Base-by-base conservation (phyloP, 305 asterid genomes). In the Solanum hybrid region DNA sequence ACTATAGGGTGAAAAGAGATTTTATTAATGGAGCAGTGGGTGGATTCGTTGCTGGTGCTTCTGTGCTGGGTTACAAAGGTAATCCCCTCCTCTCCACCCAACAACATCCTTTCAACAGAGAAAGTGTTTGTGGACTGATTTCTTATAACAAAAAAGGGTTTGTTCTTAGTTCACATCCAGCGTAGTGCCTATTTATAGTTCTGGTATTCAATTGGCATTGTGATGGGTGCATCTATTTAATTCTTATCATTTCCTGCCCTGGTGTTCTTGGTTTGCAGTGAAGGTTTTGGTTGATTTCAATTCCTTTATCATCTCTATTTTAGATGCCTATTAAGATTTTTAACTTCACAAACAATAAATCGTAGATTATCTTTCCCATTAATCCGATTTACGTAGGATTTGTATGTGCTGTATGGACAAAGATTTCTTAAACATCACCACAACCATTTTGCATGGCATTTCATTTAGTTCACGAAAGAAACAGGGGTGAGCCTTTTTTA, bases 11-110 rank as follows among this genome's bases (percentile, higher is more conserved):
- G 98, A 97, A 95, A 92, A 94, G 98, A 90, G 99, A 97, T 94
- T 95, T 94, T 90, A 89, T 97, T 88, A 97, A 97, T 91, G 99
- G 99, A 76, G 99, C 99, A 56, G 95, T 96, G 90, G 99, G 99
- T 89, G 99, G 98, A 81, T 96, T 97, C 78, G 96, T 94, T 90
- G 99, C 98, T 77, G 99, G 99, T 85, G 97, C 98, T 89, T 89
- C 99, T 64, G 89, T 97, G 90, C 88, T 97, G 91, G 99, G 99
- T 86, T 95, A 91, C 92, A 95, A 91, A 95, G 99, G 99, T 97
- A 86, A 91, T 88, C 32, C 29, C 79, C 85, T 81, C 86, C 88
- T 26, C 27, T 86, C 24, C 80, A 80, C 78, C 37, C 51, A 76
- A 37, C 76, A 8, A 82, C 45, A 85, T 60, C 32, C 42, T 56